phyloP scores from a whole-genome alignment of 805 yeast genomes.

The Saturnispora besseyi region DNA sequence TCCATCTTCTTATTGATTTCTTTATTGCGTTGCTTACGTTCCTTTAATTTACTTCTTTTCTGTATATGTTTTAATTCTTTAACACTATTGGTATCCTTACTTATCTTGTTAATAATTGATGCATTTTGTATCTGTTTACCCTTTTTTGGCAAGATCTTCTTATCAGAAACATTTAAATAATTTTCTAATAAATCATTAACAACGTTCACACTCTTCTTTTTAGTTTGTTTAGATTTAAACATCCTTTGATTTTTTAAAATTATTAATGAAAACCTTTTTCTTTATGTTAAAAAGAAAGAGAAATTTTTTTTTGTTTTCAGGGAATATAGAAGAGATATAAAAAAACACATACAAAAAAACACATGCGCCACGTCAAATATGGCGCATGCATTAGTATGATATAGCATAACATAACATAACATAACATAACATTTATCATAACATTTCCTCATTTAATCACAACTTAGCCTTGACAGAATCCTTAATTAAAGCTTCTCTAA shows the following conservation, averaged over 20 bases:
- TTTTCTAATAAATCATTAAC: slow-evolving; percentile 22
- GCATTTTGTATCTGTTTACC: slow-evolving; percentile 13
- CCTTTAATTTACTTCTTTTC: slow-evolving; percentile 15
- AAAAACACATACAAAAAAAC: neutral
- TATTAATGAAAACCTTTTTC: neutral
- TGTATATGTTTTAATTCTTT: slow-evolving; percentile 12
- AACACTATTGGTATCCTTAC: slow-evolving; percentile 13
- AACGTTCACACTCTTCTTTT: slow-evolving; percentile 15
- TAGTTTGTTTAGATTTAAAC: slow-evolving; percentile 17
- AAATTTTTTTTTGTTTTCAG: neutral
- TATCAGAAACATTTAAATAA: slow-evolving; percentile 17
- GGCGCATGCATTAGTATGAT: neutral
- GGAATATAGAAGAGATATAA: neutral
- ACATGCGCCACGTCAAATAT: neutral
- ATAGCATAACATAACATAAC: neutral
- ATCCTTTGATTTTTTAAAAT: neutral
- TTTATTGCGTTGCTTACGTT: slow-evolving; percentile 14
- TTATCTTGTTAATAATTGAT: slow-evolving; percentile 19
- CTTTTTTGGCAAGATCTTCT: slow-evolving; percentile 2
- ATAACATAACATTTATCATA: neutral
- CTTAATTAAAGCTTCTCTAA: slow-evolving; percentile 49
- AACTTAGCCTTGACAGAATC: slow-evolving; percentile 22
- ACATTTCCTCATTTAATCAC: slow-evolving; percentile 15
- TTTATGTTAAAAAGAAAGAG: neutral
- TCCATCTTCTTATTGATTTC: slow-evolving; percentile 12